Evolutionary conservation across 345 rosid genomes (phyloP), one percentile per base, ranked within the genome.

Genomic region (Reutealis trisperma): DNA sequence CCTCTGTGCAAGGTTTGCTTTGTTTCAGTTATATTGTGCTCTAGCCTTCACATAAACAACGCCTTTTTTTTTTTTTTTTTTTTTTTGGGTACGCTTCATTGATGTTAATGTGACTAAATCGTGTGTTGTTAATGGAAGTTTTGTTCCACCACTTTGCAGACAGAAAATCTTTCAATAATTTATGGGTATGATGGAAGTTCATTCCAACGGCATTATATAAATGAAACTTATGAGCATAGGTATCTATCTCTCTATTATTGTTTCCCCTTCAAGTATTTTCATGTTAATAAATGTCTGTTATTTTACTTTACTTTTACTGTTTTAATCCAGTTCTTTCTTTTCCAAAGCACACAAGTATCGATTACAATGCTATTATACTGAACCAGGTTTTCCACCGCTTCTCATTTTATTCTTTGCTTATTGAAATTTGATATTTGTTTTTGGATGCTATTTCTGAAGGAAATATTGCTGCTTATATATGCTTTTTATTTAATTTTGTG

Each of bases 1-100:
- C 99, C 99, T 70, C 72, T 93, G 60, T 96, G 99, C 87, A 96
- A 93, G 98, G 97, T 93, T 70, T 81, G 85, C 71, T 69, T 79
- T 58, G 2, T 49, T 61, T 15, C 41, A 21, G 32, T 49, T 11
- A 13, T 51, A 15, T 21, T 55, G 52, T 6, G 8, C 15, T 67
- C 55, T 47, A 61, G 54, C 41, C 30, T 37, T 51, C 51, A 47
- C 1, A 21, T 34, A 42, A 8, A n/a, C 52, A 19, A 60, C 11
- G 21, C 67, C 2, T 22, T 18, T 5, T 0, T 54, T 16, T 22
- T 47, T 34, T 19, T 8, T 5, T 69, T 58, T 58, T 11, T 61
- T 67, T 24, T 55, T 51, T 66, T 58, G 58, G 24, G 1, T 14
- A 19, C 8, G 22, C 58, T 45, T n/a, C 42, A 34, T 34, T 34